A percentile compares a stretch with the other conserved stretches of the same genome.
phyloP scores from a whole-genome alignment of 768 basidiomycete genomes.

The Podaxis rugospora region DNA sequence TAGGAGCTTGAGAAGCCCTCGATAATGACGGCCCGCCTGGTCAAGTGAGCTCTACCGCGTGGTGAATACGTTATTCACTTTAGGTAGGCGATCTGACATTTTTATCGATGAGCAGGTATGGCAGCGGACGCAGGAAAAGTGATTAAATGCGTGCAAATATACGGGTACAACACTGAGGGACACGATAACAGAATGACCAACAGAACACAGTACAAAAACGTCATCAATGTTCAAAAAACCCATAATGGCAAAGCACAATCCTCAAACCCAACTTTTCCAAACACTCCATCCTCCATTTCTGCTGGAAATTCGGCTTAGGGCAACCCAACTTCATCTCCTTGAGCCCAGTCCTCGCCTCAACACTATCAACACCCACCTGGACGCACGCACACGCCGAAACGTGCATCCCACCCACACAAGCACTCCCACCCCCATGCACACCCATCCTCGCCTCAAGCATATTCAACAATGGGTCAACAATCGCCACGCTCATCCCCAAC shows the following conservation, averaged over 20 bases:
- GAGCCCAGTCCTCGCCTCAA: neutral
- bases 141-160: too few species aligned
- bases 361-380: neutral
- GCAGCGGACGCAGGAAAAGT: too few species aligned
- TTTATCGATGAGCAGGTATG: too few species aligned
- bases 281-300: constrained; percentile 11
- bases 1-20: neutral
- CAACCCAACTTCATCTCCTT: constrained; percentile 10
- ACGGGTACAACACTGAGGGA: neutral
- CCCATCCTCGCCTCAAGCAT: constrained; percentile 9
- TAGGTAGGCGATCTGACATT: too few species aligned
- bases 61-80: too few species aligned
- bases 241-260: constrained; percentile 9
- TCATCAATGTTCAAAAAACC: constrained; percentile 3
- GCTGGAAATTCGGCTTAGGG: constrained; percentile 7
- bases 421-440: neutral
- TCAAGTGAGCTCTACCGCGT: too few species aligned
- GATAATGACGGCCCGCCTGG: neutral
- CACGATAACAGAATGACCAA: neutral
- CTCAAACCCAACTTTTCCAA: constrained; percentile 6
- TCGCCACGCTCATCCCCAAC: neutral
- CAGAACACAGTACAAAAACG: neutral
- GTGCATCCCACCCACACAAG: neutral
- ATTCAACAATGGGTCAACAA: constrained; percentile 5
- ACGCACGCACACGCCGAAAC: neutral